Conservation (phyloP, 2,329 filamentous ascomycete genomes). For the Akanthomyces lecanii region DNA sequence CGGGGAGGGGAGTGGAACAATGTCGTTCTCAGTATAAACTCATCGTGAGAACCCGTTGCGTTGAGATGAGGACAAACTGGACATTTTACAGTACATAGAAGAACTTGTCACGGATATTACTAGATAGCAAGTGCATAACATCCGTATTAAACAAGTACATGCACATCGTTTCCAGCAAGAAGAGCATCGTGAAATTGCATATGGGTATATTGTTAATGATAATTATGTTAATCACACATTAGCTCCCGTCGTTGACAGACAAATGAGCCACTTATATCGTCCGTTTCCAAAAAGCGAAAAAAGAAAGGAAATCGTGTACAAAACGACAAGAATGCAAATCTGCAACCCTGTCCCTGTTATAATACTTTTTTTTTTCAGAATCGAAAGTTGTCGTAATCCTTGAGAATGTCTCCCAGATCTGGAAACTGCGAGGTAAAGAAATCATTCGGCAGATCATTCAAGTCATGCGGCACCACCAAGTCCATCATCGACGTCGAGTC, state of each 20-base stretch:
- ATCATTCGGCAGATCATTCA: conserved; percentile 12
- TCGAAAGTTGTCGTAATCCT: conserved; percentile 15
- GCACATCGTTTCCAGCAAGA: background rate
- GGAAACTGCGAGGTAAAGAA: conserved; percentile 16
- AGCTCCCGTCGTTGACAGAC: background rate
- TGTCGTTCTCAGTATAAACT: too few species aligned
- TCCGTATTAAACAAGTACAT: background rate
- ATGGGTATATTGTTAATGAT: background rate
- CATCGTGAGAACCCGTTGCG: too few species aligned
- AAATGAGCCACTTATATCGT: too few species aligned
- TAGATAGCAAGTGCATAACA: too few species aligned
- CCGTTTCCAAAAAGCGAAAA: too few species aligned
- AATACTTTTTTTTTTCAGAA: background rate
- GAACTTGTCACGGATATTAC: too few species aligned
- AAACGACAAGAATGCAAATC: background rate
- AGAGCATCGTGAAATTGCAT: background rate
- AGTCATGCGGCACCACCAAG: conserved; percentile 3
- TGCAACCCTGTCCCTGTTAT: too few species aligned
- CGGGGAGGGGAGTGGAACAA: too few species aligned
- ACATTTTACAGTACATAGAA: too few species aligned
- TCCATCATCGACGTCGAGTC: conserved; percentile 14
- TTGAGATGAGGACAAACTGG: too few species aligned
- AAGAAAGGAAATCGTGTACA: background rate
- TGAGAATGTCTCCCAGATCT: conserved; percentile 14
- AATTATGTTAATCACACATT: background rate